Evolutionary conservation across 164 flowering plant species (phyloP), one percentile per base, ranked within the genome.

Genomic region (Annona cherimola): DNA sequence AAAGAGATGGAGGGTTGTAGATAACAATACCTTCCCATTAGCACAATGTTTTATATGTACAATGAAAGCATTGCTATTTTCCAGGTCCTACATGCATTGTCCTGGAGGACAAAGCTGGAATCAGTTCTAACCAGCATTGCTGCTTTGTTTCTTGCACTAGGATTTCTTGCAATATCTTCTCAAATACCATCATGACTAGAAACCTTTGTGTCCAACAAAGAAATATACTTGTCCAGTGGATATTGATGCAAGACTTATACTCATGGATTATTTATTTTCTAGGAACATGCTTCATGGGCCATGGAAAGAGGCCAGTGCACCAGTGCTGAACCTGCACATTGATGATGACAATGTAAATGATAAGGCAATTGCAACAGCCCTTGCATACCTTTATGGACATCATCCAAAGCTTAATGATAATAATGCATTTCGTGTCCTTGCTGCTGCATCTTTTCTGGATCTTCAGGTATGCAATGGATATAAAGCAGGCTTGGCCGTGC

Each of bases 201-300:
- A n/a, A n/a, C 16, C 14, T 16, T 50, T 50, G 14, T 50, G 57
- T 50, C 57, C 14, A 50, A 50, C 57, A 50, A 11, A 8, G 57
- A 50, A 11, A 50, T 16, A 50, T 50, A 11, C 14, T 11, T 18
- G 46, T 66, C 69, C 11, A 43, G 44, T 26, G 42, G 26, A 9
- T 26, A 4, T 40, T 40, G 45, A 14, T 40, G 7, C 65, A 42
- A 9, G 5, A 19, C n/a, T 44, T 57, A 40, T 69, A 54, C 45
- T 60, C 42, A 16, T 42, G 45, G 69, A 40, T 71, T 3, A 46
- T 73, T 54, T 76, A 65, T 39, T n/a, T 72, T 75, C 71, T 83
- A 95, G 99, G 86, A 96, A 96, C 83, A 96, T 96, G 99, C 91
- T 96, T 77, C 94, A 90, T 68, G 99, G 96, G 66, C 99, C 96